Evolutionary conservation across 371 early-diverging fungal species (phyloP), one percentile per base, ranked within the genome.

Genomic region (Catenaria anguillulae): DNA sequence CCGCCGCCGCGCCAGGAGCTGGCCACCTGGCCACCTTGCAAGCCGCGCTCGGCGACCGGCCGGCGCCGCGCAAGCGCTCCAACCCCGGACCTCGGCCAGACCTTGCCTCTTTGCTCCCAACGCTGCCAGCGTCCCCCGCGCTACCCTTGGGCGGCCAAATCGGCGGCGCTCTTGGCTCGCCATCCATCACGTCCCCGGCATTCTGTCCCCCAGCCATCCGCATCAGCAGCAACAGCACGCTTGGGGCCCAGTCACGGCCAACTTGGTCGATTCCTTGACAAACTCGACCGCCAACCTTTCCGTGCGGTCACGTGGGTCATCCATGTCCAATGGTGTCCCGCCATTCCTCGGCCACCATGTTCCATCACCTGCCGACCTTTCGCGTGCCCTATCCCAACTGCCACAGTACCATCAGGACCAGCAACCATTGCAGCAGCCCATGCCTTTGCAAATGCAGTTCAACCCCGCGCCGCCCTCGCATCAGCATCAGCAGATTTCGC

Each of bases 51-150:
- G 45, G 45, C 15, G 31, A 15, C 31, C 15, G 15, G 29, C 29
- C 52, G 0, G 15, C 52, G 52, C 29, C 52, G 31, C 52, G 52
- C 52, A 50, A 50, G 52, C 52, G 52, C 21, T 50, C 52, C 52
- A 50, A 50, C 31, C 26, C 52, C 29, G 52, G 52, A 15, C 31
- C 52, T 12, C 52, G 52, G 13, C 52, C 52, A 10, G 46, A 46
- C n/a, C n/a, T n/a, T 1, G 24, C 46, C 2, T 19, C n/a, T 4
- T 24, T 46, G 37, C 37, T 37, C 37, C 37, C 37, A 13, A 37
- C 37, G 37, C 37, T 37, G 8, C 37, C 37, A 13, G 37, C 37
- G 37, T 37, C 37, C 8, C 37, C 37, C 37, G 37, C 37, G 37
- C 37, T 37, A 13, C 37, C 37, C 8, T 13, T 37, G 8, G 13